phyloP scores from a whole-genome alignment of 1,284 basidiomycete genomes.

The Veloboletus limbatus region DNA sequence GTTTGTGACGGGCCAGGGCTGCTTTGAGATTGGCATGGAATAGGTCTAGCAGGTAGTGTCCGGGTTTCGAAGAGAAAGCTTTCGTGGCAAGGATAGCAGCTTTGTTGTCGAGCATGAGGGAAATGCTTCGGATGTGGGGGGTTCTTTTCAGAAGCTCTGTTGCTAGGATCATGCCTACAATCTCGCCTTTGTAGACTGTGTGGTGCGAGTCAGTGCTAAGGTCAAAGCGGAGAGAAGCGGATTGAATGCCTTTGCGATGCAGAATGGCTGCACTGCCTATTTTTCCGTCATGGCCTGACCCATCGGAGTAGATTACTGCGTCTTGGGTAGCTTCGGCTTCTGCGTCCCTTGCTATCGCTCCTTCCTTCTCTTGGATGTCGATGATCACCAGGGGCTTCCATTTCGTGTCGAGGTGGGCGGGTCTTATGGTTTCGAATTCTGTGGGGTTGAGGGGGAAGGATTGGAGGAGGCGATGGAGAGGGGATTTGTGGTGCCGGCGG shows the following conservation, averaged over 20 bases:
- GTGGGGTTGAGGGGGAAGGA: background rate
- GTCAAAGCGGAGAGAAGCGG: background rate
- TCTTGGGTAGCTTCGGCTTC: background rate
- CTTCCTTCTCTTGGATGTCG: constrained; percentile 4
- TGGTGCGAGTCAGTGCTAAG: constrained; percentile 14
- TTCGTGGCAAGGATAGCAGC: background rate
- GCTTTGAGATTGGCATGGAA: background rate
- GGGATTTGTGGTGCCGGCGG: background rate
- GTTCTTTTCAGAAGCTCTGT: background rate
- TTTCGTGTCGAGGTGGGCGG: background rate
- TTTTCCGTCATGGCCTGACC: constrained; percentile 14
- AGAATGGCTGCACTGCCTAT: constrained; percentile 18
- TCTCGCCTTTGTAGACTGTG: constrained; percentile 21
- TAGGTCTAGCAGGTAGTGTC: background rate
- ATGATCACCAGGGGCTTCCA: background rate
- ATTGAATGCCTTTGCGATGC: background rate
- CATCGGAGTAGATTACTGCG: constrained; percentile 15
- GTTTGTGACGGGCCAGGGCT: background rate
- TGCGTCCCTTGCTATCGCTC: constrained; percentile 1
- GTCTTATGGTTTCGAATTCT: constrained; percentile 9
- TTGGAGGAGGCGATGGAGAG: constrained; percentile 10
- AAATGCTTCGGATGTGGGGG: background rate
- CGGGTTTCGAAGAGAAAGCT: background rate
- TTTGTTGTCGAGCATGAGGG: background rate
- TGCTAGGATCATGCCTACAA: constrained; percentile 15